These are phyloP conservation scores for Ophioceras dolichostomum DNA, from an alignment of 2,329 filamentous ascomycete genomes.

Conservation along the genomic window DNA sequence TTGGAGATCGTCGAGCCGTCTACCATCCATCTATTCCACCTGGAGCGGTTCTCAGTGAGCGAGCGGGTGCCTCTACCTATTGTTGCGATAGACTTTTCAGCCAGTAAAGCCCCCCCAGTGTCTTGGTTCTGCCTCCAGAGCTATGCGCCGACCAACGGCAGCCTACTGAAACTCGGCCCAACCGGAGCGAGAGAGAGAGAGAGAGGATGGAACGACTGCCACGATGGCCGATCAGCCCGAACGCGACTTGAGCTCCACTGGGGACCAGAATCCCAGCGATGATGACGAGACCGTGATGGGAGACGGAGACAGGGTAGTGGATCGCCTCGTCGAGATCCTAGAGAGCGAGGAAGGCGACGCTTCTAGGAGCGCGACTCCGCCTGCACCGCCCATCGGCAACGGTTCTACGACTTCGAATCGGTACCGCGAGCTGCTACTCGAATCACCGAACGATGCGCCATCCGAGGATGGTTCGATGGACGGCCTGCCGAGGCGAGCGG, in stretches of 20 bases:
- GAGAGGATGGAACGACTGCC: slow-evolving; percentile 9
- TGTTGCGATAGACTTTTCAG: too few relatives aligned
- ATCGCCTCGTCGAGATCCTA: slow-evolving; percentile 20
- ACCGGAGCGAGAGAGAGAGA: not conserved
- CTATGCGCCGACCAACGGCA: not conserved
- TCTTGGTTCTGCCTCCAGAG: too few relatives aligned
- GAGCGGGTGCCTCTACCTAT: too few relatives aligned
- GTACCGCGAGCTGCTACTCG: slow-evolving; percentile 30
- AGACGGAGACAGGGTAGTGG: slow-evolving; percentile 16
- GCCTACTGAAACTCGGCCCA: not conserved
- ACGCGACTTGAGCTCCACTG: slow-evolving; percentile 20
- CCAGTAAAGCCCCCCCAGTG: too few relatives aligned
- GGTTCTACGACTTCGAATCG: slow-evolving; percentile 26
- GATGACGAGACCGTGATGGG: slow-evolving; percentile 30
- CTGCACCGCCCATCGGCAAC: too few relatives aligned
- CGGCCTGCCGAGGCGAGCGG: slow-evolving; percentile 38
- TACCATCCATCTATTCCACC: too few relatives aligned
- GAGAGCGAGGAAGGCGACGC: slow-evolving; percentile 22
- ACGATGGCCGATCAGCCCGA: slow-evolving; percentile 31
- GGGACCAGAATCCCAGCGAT: slow-evolving; percentile 24
- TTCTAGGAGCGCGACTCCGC: too few relatives aligned
- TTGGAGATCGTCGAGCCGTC: too few relatives aligned
- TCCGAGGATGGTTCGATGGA: slow-evolving; percentile 44
- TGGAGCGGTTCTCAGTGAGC: too few relatives aligned
- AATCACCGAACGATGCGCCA: slow-evolving; percentile 27